Evolutionary conservation across 2,329 filamentous ascomycete species (phyloP).

Genomic region (Paecilomyces niveus): DNA sequence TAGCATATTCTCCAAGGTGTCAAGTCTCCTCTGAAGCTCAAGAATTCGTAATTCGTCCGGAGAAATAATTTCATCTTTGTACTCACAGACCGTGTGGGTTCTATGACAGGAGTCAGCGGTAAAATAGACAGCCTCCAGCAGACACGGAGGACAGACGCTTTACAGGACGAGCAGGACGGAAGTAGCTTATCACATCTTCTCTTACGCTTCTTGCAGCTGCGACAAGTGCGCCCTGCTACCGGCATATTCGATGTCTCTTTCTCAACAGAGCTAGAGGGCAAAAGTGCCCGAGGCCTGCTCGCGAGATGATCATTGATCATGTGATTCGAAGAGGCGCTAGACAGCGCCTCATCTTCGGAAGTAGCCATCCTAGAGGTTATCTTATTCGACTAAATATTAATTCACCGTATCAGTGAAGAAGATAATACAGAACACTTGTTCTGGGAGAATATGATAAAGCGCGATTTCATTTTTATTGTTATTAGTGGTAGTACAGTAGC

Average conservation of each 20-base stretch:
- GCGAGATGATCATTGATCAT: neutral
- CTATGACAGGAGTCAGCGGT: neutral
- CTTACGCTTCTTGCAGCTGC: neutral
- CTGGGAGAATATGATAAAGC: neutral
- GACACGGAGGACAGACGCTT: neutral
- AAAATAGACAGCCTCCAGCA: neutral
- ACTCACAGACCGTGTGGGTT: neutral
- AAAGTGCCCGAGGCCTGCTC: neutral
- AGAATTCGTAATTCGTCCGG: neutral
- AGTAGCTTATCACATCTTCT: neutral
- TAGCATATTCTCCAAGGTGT: neutral
- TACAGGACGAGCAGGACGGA: neutral
- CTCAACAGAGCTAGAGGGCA: neutral
- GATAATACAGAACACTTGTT: neutral
- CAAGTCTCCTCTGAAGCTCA: neutral
- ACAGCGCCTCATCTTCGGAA: neutral
- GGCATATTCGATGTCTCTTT: neutral
- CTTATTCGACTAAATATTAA: neutral
- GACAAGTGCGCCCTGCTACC: neutral
- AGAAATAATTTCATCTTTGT: neutral
- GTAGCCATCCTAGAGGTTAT: neutral
- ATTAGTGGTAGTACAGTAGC: neutral
- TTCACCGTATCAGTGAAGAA: neutral
- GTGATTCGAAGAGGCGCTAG: neutral
- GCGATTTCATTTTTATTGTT: neutral